Evolutionary conservation across 164 flowering plant genomes (phyloP), one percentile per base, ranked within the genome.

Genomic region (Berberis thunbergii): DNA sequence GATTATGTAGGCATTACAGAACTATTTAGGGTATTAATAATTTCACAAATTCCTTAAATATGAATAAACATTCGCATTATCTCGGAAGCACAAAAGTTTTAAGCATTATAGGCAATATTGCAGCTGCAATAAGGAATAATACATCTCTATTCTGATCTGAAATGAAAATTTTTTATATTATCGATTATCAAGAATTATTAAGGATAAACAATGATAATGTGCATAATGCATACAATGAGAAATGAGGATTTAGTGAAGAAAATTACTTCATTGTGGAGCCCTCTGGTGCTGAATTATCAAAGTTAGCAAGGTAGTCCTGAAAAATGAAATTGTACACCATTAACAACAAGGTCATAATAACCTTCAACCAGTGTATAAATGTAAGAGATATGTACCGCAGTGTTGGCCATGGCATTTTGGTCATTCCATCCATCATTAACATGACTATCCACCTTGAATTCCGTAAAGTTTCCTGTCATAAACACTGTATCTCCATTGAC

Each of bases 401-500:
- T 26, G 72, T 73, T 88, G 49, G 86, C 67, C 81, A 86, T 50
- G 26, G 85, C 97, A 77, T 81, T 85, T 49, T 83, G 88, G 74
- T 87, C 87, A 78, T 86, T 80, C 99, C 99, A 95, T 49, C 81
- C 49, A 38, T 70, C 75, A 74, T 69, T 79, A 61, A 67, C 57
- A 50, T 80, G 81, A 74, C 74, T 79, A 70, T 87, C 97, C 63
- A 83, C 75, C 76, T 81, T 86, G 75, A 91, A 95, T 70, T 89
- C 96, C 71, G 77, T 80, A 69, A 95, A 95, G 68, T 72, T 78
- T n/a, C 96, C 79, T 4, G 86, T 91, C 87, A 86, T 78, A 71
- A 89, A 95, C 78, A 85, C 57, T 54, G 97, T 78, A 72, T 95
- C 86, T 43, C 99, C 99, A 76, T 91, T 91, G 64, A 95, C 99